Base-by-base conservation (phyloP, 768 basidiomycete genomes). In the Panellus pusillus region DNA sequence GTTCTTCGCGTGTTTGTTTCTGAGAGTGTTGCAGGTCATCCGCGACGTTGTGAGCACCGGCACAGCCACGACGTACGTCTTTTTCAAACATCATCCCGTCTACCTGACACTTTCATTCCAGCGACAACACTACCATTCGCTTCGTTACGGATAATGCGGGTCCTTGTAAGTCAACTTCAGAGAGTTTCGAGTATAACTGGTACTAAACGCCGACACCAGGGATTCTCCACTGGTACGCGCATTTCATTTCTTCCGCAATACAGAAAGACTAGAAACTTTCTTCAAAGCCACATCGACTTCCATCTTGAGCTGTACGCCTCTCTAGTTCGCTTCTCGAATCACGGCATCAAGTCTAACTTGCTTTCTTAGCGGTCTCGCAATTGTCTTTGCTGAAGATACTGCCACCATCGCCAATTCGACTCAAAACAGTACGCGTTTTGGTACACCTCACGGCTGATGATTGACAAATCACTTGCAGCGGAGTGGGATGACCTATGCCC, bases 31-130 rank as follows among this genome's bases (percentile, higher is more conserved):
- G 6, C 18, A 55, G 54, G 15, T 65, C 44, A 71, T 77, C 52
- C 74, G 85, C 45, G 86, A 87, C 63, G 81, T 80, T 1, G 75
- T 84, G 14, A 65, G 48, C 55, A 65, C 68, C n/a, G 73, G 75
- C 9, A 19, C 45, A 1, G 1, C 19, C 4, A 52, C 57, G 20
- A 59, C 32, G 54, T 55, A 35, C 12, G 49, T 42, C 9, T 15
- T 12, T 15, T 12, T 35, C 32, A 9, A 14, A 7, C 9, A 1
- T 15, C 7, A 20, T 18, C 4, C 11, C 24, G 7, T 6, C 19
- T 17, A 7, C 7, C 18, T 8, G 12, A 8, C 18, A 20, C 1
- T 15, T 9, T 7, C n/a, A 17, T 36, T 48, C 49, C 61, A 14
- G 71, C 24, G 67, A 70, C 15, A 68, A 66, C 38, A 69, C 71